Evolutionary conservation across 768 basidiomycete genomes (phyloP).

Genomic region (Pleurotus tuber-regium): DNA sequence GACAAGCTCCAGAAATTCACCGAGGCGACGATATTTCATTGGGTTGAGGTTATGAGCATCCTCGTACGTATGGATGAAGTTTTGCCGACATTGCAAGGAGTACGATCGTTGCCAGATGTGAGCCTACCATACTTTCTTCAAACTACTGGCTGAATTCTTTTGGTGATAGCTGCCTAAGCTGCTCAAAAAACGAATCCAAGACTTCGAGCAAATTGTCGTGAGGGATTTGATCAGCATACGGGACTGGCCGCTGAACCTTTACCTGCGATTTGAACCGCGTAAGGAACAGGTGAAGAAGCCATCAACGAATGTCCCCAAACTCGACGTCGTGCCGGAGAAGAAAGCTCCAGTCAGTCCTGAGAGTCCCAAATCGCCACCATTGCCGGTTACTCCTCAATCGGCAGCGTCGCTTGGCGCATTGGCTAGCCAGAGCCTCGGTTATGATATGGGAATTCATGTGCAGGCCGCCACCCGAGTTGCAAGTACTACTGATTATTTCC

Average conservation of each 20-base stretch:
- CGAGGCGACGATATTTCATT: constrained; percentile 4
- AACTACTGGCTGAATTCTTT: background rate
- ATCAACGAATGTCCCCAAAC: background rate
- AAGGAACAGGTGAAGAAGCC: background rate
- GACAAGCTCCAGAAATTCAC: constrained; percentile 1
- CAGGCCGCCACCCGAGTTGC: too few species aligned
- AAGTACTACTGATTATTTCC: too few species aligned
- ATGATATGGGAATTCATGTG: too few species aligned
- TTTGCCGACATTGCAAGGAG: background rate
- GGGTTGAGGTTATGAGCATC: constrained; percentile 12
- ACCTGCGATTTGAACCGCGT: background rate
- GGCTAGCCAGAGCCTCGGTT: background rate
- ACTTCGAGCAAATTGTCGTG: background rate
- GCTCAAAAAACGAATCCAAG: background rate
- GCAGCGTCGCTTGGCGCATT: background rate
- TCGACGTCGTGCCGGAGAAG: background rate
- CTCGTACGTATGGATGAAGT: background rate
- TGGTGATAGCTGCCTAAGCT: background rate
- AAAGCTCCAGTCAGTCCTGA: background rate
- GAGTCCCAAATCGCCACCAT: background rate
- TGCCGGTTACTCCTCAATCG: background rate
- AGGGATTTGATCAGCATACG: background rate
- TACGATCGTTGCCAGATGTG: background rate
- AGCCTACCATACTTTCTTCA: background rate
- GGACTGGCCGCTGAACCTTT: constrained; percentile 5